A percentile compares a stretch with the other conserved stretches of the same genome.
Conservation (phyloP, 345 rosid species). For the Hibiscus syriacus region DNA sequence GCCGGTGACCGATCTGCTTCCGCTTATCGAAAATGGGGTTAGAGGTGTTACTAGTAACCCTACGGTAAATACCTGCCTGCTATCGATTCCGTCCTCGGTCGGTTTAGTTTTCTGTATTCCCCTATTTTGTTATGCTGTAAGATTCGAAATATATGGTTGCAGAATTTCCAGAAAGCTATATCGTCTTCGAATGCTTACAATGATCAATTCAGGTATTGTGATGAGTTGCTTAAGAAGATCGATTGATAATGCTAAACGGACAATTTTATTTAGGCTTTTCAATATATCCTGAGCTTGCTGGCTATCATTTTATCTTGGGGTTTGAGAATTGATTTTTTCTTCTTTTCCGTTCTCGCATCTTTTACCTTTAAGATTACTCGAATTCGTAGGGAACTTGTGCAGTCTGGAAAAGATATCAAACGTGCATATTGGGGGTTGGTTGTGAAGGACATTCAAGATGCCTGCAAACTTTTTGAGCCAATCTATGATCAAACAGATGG, state of each 20-base stretch:
- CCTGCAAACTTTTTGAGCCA: conserved; percentile 92
- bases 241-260: conserved; percentile 1
- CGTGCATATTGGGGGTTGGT: conserved; percentile 99
- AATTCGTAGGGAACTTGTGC: conserved; percentile 68
- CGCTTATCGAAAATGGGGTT: conserved; percentile 77
- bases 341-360: no score
- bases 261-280: not conserved
- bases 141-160: conserved; percentile 26
- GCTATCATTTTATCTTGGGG: not conserved
- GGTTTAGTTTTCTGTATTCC: not conserved
- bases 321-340: not conserved
- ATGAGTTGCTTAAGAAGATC: not conserved
- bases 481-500: conserved; percentile 87
- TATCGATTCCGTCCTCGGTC: not conserved
- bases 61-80: conserved; percentile 46
- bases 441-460: conserved; percentile 95
- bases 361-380: not conserved
- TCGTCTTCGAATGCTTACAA: conserved; percentile 94
- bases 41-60: conserved; percentile 99
- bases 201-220: conserved; percentile 72
- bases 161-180: conserved; percentile 98
- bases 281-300: not conserved
- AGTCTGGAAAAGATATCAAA: conserved; percentile 84
- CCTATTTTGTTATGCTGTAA: not conserved
- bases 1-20: conserved; percentile 87